Conservation (phyloP, 192 early-diverging fungal genomes). For the Rhizophagus clarus region DNA sequence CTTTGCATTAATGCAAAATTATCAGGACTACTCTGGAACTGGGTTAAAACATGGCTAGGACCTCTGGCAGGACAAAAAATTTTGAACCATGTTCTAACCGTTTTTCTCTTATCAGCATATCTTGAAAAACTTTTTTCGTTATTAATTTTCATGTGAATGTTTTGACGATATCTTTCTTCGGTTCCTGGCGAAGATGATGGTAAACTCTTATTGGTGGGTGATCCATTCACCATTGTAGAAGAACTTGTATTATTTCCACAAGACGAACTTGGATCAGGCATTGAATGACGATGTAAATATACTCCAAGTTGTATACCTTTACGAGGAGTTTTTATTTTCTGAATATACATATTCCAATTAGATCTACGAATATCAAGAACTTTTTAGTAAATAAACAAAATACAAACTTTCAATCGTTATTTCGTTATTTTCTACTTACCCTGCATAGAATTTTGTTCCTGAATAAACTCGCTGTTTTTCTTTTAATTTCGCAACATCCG, state of each 20-base stretch:
- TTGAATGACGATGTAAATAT: constrained; percentile 53
- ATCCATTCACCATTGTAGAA: constrained; percentile 13
- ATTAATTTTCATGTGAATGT: background rate
- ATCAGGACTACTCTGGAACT: constrained; percentile 61
- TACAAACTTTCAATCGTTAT: background rate
- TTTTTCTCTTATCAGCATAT: constrained; percentile 50
- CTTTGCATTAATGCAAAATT: constrained; percentile 54
- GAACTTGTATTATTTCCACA: background rate
- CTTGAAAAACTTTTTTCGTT: constrained; percentile 41
- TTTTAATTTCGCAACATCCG: constrained; percentile 40
- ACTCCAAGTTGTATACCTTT: constrained; percentile 51
- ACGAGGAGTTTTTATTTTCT: constrained; percentile 48
- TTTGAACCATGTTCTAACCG: constrained; percentile 58
- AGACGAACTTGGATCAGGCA: constrained; percentile 23
- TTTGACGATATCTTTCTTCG: constrained; percentile 12
- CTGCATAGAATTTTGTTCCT: constrained; percentile 53
- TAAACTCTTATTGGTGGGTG: constrained; percentile 16
- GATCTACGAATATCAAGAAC: constrained; percentile 40
- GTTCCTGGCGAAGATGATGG: constrained; percentile 1
- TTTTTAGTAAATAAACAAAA: background rate
- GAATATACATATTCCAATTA: constrained; percentile 60
- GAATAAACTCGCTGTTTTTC: constrained; percentile 46
- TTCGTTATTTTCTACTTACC: constrained; percentile 36
- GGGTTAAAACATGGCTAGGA: constrained; percentile 51
- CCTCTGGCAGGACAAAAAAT: constrained; percentile 50